Conservation (phyloP, 768 basidiomycete species). For the Pleurotus salmoneostramineus region DNA sequence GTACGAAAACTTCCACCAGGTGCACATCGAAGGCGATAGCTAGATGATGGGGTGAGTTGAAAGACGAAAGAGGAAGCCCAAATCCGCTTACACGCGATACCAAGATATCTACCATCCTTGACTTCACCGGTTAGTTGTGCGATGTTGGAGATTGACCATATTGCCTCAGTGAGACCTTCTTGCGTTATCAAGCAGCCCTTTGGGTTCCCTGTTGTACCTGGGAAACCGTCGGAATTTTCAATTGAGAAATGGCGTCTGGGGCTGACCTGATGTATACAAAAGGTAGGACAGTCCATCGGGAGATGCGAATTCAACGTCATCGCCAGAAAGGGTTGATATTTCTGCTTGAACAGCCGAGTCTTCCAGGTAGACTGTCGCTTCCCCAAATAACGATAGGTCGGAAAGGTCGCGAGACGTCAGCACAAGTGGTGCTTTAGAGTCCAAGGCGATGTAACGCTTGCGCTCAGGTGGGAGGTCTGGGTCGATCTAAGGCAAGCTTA, state of each 20-base stretch:
- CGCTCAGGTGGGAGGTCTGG: slow-evolving; percentile 44
- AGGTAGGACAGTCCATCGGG: slow-evolving; percentile 36
- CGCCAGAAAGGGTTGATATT: slow-evolving; percentile 22
- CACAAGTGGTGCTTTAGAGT: slow-evolving; percentile 38
- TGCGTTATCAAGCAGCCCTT: slow-evolving; percentile 44
- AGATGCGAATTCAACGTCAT: slow-evolving; percentile 22
- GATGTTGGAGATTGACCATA: slow-evolving; percentile 26
- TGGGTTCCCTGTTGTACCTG: slow-evolving; percentile 48
- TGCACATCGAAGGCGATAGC: slow-evolving; percentile 54
- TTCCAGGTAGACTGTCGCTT: slow-evolving; percentile 20
- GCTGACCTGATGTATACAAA: slow-evolving; percentile 46
- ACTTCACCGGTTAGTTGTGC: slow-evolving; percentile 24
- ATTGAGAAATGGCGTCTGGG: background rate
- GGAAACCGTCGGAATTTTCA: background rate
- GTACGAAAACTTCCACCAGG: slow-evolving; percentile 37
- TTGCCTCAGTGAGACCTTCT: slow-evolving; percentile 25
- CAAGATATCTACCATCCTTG: slow-evolving; percentile 28
- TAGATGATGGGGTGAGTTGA: slow-evolving; percentile 12
- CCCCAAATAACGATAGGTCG: slow-evolving; percentile 18
- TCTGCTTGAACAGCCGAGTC: slow-evolving; percentile 17
- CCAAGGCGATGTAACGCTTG: slow-evolving; percentile 38
- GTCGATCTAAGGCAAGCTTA: slow-evolving; percentile 33
- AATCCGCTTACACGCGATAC: slow-evolving; percentile 36
- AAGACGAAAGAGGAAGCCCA: background rate
- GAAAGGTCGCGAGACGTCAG: slow-evolving; percentile 25